phyloP scores from a whole-genome alignment of 257 asterid genomes.

The Nicotiana tomentosiformis region DNA sequence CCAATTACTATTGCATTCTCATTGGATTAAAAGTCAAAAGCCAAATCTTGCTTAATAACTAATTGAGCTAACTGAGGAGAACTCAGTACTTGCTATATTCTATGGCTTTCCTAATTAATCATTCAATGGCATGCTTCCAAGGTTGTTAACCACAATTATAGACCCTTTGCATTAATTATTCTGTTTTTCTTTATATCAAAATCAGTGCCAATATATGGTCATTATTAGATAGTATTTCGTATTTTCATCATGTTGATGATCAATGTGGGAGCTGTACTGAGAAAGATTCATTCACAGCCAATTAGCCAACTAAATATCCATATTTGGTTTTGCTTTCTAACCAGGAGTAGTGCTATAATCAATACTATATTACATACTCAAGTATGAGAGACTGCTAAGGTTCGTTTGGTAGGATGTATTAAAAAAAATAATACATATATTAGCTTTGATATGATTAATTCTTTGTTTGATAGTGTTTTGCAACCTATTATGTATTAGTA shows the following conservation, averaged over 20 bases:
- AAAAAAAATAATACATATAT: no score
- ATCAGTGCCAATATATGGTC: neutral
- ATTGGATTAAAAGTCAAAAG: no score
- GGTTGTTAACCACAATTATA: neutral
- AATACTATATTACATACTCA: neutral
- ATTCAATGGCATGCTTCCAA: neutral
- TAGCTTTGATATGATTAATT: no score
- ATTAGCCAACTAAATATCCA: neutral
- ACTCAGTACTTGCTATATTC: no score
- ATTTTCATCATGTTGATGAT: neutral
- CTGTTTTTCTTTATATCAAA: neutral
- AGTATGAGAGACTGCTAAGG: neutral
- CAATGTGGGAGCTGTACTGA: neutral
- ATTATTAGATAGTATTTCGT: neutral
- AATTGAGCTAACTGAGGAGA: no score
- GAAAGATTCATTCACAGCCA: neutral
- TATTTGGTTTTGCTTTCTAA: neutral
- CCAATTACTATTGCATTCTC: no score
- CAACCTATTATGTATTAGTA: no score
- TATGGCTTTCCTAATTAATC: neutral
- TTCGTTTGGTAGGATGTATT: no score
- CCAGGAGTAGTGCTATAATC: neutral
- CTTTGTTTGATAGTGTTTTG: no score
- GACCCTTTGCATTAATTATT: neutral
- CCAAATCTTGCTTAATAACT: no score